phyloP scores from a whole-genome alignment of 139 green algal genomes.

The Closterium sp. region DNA sequence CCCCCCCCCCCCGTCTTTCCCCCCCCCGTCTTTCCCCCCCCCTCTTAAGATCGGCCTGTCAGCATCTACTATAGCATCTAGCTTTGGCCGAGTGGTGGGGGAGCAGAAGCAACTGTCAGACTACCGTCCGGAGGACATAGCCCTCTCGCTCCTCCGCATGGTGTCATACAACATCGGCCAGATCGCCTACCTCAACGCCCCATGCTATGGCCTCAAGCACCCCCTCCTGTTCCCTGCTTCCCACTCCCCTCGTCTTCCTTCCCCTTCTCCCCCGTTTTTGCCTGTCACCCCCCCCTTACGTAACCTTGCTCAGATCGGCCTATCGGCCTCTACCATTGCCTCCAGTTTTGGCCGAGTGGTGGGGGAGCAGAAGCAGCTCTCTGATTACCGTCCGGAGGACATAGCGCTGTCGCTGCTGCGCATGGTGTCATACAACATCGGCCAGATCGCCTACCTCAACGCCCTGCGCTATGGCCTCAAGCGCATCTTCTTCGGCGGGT shows the following conservation, averaged over 20 bases:
- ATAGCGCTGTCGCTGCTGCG: constrained; percentile 85
- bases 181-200: constrained; percentile 53
- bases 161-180: constrained; percentile 92
- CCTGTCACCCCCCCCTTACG: background rate
- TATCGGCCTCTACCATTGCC: constrained; percentile 92
- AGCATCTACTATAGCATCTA: constrained; percentile 89
- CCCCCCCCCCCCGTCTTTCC: too few species aligned
- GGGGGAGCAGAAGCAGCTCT: constrained; percentile 72
- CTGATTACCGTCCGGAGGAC: constrained; percentile 79
- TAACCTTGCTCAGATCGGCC: constrained; percentile 66
- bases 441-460: constrained; percentile 55
- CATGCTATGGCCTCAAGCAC: constrained; percentile 81
- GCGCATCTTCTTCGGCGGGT: constrained; percentile 83
- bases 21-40: background rate
- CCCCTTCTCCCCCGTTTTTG: background rate
- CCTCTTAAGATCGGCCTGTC: constrained; percentile 68
- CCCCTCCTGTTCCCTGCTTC: too few species aligned
- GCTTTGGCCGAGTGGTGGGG: constrained; percentile 85
- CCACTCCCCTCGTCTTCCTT: too few species aligned
- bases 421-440: constrained; percentile 99
- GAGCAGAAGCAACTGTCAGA: too few species aligned
- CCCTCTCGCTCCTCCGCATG: constrained; percentile 90
- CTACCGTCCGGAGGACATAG: constrained; percentile 82
- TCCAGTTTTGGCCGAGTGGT: constrained; percentile 88
- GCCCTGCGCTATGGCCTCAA: constrained; percentile 84